phyloP scores from a whole-genome alignment of 768 basidiomycete species.

The Tremella fuciformis region DNA sequence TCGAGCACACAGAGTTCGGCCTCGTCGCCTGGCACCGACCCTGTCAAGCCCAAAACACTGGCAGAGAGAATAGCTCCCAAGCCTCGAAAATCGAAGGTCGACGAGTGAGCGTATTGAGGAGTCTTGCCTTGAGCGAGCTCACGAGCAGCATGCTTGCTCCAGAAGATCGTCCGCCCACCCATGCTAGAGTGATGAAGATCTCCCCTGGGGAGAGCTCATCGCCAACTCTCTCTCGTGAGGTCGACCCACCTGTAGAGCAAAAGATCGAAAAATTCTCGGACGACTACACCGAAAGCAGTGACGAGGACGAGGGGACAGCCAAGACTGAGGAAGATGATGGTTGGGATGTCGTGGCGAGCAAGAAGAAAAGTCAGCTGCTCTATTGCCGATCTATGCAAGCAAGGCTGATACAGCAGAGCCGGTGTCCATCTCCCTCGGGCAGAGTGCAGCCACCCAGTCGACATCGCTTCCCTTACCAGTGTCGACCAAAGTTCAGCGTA shows the following conservation, averaged over 20 bases:
- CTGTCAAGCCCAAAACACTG: constrained; percentile 34
- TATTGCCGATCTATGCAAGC: neutral
- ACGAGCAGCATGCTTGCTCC: constrained; percentile 43
- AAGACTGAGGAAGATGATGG: constrained; percentile 36
- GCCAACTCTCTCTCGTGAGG: neutral
- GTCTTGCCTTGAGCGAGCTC: constrained; percentile 4
- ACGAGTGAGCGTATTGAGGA: constrained; percentile 49
- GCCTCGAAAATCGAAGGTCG: constrained; percentile 37
- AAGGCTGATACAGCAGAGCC: constrained; percentile 18
- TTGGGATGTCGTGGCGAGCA: constrained; percentile 40
- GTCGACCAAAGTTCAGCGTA: constrained; percentile 34
- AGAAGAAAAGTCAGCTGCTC: constrained; percentile 38
- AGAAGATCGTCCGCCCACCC: constrained; percentile 35
- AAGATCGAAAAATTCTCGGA: constrained; percentile 17
- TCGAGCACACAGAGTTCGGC: neutral
- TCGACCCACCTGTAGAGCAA: constrained; percentile 3
- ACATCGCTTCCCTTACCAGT: constrained; percentile 27
- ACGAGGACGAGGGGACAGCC: constrained; percentile 4
- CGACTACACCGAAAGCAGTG: constrained; percentile 7
- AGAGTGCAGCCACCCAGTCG: neutral
- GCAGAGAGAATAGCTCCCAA: constrained; percentile 42
- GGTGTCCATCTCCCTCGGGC: constrained; percentile 16
- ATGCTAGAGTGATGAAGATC: constrained; percentile 43
- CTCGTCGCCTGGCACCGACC: neutral
- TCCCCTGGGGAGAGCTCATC: neutral